Percentiles rank a stretch among this genome's conserved stretches.
These are phyloP conservation scores for Spizellomyces punctatus DNA, from an alignment of 192 early-diverging fungal genomes.

Conservation along the genomic window DNA sequence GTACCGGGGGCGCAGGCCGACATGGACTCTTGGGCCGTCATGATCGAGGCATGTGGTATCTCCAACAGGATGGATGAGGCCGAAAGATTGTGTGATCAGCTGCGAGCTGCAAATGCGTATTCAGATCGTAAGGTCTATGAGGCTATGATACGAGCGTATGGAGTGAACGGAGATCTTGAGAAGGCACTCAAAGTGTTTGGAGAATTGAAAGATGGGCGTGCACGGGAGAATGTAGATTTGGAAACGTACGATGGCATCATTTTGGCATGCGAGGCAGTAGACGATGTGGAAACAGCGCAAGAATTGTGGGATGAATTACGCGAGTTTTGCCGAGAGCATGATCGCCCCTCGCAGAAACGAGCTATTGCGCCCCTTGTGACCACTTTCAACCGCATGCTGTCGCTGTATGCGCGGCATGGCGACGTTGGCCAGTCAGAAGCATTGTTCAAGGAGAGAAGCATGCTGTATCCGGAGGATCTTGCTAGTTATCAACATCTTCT, in stretches of 20 bases:
- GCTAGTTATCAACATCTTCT: constrained; percentile 16
- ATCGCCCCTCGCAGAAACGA: background rate
- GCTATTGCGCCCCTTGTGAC: constrained; percentile 6
- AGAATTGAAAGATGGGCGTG: background rate
- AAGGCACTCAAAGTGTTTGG: constrained; percentile 13
- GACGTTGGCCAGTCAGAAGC: background rate
- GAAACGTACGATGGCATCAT: constrained; percentile 36
- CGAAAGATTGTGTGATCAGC: constrained; percentile 5
- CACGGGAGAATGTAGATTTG: background rate
- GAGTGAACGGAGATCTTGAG: constrained; percentile 9
- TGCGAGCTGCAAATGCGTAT: background rate
- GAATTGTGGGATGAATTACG: constrained; percentile 19
- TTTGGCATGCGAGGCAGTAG: constrained; percentile 5
- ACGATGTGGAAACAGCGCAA: constrained; percentile 10
- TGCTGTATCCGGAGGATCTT: constrained; percentile 1
- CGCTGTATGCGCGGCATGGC: constrained; percentile 3
- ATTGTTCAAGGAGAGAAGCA: constrained; percentile 11
- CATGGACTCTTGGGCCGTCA: constrained; percentile 36
- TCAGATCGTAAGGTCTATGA: constrained; percentile 21
- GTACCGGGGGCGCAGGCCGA: constrained; percentile 21
- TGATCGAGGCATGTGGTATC: constrained; percentile 26
- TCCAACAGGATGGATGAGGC: constrained; percentile 12
- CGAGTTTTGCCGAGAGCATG: background rate
- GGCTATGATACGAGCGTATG: constrained; percentile 29
- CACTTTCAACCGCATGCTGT: constrained; percentile 16